Evolutionary conservation across 1,139 yeast species (phyloP), one percentile per base, ranked within the genome.

Genomic region (Hemisphaericaspora xylofermentans): DNA sequence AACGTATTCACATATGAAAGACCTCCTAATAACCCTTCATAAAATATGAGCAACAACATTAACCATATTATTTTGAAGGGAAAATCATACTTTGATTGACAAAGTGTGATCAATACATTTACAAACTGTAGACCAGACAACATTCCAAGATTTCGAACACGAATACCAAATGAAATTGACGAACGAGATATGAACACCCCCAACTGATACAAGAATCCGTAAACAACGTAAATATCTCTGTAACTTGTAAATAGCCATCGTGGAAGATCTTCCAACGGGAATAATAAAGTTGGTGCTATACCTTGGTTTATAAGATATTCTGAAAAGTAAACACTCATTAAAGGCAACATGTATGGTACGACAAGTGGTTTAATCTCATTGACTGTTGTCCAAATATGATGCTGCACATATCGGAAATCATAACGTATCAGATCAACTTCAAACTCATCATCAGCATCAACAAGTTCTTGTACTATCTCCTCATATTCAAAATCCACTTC

Each of bases 251-350:
- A 87, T 8, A 71, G 50, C 75, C 76, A 71, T 13, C 38, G 44
- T 0, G 95, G 94, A 58, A 86, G 71, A 8, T 76, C 74, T 1
- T 80, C 77, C 8, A 88, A 54, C 0, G 94, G 91, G 53, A 86
- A 91, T 4, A 91, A 64, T 35, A 91, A 64, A 0, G 97, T 91
- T 0, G 97, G 97, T 0, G 95, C 75, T 1, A 93, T 77, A 0
- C 96, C 96, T 59, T 91, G 98, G 58, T 93, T 93, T 45, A 93
- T 91, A 30, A 84, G 71, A 55, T 93, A 93, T 54, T 93, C 98
- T 2, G 88, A 81, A 27, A 88, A 67, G 61, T 93, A 93, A 1
- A 93, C 98, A 1, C 89, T 63, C 44, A 84, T 74, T 33, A 93
- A 66, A 0, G 98, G 98, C 3, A 87, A 43, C 93, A 89, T 88